These are phyloP conservation scores for Aspergillus sergii DNA, from an alignment of 2,329 filamentous ascomycete genomes.

Conservation along the genomic window DNA sequence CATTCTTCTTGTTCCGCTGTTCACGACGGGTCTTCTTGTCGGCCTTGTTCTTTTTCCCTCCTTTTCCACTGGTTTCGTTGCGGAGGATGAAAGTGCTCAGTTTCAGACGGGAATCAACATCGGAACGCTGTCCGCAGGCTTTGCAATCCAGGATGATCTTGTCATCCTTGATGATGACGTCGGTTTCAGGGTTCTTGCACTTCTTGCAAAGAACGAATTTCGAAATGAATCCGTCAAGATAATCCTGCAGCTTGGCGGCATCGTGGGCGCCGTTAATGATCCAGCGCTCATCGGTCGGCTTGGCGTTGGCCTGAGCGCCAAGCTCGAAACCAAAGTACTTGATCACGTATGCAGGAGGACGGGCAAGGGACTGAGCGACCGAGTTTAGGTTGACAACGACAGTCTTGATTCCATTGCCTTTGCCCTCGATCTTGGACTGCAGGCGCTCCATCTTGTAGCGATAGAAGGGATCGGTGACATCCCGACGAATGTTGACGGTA, in stretches of 20 bases:
- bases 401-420: constrained; percentile 99
- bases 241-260: constrained; percentile 91
- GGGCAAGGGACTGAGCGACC: constrained; percentile 87
- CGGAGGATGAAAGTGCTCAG: constrained; percentile 97
- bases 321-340: constrained; percentile 99
- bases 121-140: constrained; percentile 90
- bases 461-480: constrained; percentile 98
- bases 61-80: constrained; percentile 81
- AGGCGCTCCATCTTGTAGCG: constrained; percentile 99
- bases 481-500: constrained; percentile 96
- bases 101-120: constrained; percentile 92
- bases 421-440: constrained; percentile 99
- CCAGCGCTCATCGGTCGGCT: constrained; percentile 97
- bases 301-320: constrained; percentile 96
- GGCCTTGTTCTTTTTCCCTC: constrained; percentile 94
- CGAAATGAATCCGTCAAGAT: constrained; percentile 96
- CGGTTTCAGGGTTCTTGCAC: constrained; percentile 99
- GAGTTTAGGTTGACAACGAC: constrained; percentile 96
- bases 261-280: constrained; percentile 99
- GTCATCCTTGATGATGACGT: constrained; percentile 91
- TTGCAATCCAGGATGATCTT: constrained; percentile 96
- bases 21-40: constrained; percentile 80
- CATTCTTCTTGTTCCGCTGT: constrained; percentile 74
- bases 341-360: constrained; percentile 93
- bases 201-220: constrained; percentile 99